These are phyloP conservation scores for Penicillium carneum DNA, from an alignment of 2,329 filamentous ascomycete species.

Conservation along the genomic window DNA sequence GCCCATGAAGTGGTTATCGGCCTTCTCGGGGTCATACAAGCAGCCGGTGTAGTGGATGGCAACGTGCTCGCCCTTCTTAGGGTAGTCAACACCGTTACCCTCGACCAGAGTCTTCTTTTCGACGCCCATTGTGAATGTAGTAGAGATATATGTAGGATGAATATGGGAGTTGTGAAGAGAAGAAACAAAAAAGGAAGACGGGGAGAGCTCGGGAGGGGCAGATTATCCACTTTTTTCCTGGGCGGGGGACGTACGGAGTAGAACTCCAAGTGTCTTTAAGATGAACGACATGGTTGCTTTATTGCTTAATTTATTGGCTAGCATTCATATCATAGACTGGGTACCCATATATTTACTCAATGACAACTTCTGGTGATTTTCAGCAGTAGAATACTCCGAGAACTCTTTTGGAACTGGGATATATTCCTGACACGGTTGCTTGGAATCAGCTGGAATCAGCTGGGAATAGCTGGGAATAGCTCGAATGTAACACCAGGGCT, in stretches of 20 bases:
- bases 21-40: slow-evolving; percentile 70
- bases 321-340: background rate
- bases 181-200: slow-evolving; percentile 4
- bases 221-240: slow-evolving; percentile 17
- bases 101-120: slow-evolving; percentile 68
- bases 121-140: slow-evolving; percentile 68
- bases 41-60: slow-evolving; percentile 91
- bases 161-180: slow-evolving; percentile 1
- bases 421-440: background rate
- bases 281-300: background rate
- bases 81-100: slow-evolving; percentile 68
- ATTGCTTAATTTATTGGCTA: background rate
- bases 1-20: slow-evolving; percentile 70
- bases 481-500: background rate
- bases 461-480: background rate
- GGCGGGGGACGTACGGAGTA: slow-evolving; percentile 10
- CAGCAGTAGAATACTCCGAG: background rate
- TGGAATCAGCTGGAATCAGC: background rate
- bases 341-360: background rate
- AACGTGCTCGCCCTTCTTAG: slow-evolving; percentile 73
- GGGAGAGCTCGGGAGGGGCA: slow-evolving; percentile 9
- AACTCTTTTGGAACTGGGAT: background rate
- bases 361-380: background rate
- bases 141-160: background rate
- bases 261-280: background rate